Percentiles rank a stretch among this genome's conserved stretches.
Conservation (phyloP, 75 land plant species). For the Cunninghamia lanceolata region DNA sequence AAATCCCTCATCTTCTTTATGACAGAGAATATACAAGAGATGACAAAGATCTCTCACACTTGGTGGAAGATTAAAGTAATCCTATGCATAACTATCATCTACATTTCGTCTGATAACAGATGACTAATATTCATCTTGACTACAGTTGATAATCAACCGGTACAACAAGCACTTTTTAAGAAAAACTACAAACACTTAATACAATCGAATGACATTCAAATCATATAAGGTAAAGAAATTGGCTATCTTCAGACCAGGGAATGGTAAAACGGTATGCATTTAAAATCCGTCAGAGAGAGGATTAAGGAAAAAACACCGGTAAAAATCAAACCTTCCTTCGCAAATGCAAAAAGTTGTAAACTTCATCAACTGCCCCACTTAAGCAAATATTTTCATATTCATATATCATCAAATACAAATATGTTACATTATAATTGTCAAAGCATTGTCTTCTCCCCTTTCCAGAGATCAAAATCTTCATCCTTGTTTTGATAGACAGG, state of each 20-base stretch:
- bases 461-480: conserved; percentile 61
- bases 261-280: background rate
- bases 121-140: background rate
- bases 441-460: conserved; percentile 31
- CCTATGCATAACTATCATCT: background rate
- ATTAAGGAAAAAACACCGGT: background rate
- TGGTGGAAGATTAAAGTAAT: background rate
- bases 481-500: conserved; percentile 67
- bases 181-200: background rate
- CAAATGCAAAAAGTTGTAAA: background rate
- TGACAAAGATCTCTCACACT: background rate
- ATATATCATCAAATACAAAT: background rate
- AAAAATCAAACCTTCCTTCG: background rate
- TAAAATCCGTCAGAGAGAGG: background rate
- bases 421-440: background rate
- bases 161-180: background rate
- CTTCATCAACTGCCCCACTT: background rate
- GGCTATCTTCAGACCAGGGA: background rate
- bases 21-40: background rate
- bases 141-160: background rate
- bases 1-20: background rate
- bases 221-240: background rate
- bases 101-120: background rate
- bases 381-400: background rate
- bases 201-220: background rate